phyloP scores from a whole-genome alignment of 345 rosid genomes.

The Syzygium aqueum region DNA sequence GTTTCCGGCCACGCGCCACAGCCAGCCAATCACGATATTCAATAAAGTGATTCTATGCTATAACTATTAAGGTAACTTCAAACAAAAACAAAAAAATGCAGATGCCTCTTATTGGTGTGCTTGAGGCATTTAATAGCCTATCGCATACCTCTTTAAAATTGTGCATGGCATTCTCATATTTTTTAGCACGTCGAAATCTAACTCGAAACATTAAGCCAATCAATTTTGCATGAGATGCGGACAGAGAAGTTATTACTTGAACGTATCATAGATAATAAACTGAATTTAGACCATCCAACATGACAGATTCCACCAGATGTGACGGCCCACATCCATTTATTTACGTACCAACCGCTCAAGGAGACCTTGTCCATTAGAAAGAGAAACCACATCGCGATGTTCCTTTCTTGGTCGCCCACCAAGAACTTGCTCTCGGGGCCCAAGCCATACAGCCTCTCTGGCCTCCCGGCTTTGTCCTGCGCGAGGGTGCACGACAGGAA shows the following conservation, averaged over 20 bases:
- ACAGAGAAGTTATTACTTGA: not conserved
- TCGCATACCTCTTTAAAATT: not conserved
- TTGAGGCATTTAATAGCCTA: not conserved
- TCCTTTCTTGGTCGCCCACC: constrained; percentile 12
- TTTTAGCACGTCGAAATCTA: not conserved
- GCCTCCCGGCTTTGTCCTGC: not conserved
- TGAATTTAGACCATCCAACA: not conserved
- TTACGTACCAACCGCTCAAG: constrained; percentile 21
- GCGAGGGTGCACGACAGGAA: constrained; percentile 12
- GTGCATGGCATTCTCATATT: not conserved
- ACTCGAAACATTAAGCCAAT: not conserved
- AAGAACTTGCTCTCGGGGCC: constrained; percentile 28
- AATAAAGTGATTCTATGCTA: not conserved
- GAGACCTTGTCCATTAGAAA: constrained; percentile 26
- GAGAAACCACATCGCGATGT: constrained; percentile 19
- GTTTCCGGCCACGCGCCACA: not conserved
- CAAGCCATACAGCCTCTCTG: constrained; percentile 13
- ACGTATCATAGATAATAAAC: too few species aligned
- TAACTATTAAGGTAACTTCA: too few species aligned
- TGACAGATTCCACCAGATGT: not conserved
- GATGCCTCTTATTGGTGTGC: not conserved
- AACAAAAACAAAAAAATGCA: too few species aligned
- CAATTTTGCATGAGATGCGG: not conserved
- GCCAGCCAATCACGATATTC: not conserved
- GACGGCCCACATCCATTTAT: not conserved